Conservation (phyloP, 1,284 basidiomycete genomes). For the Lentinula novae-zelandiae region DNA sequence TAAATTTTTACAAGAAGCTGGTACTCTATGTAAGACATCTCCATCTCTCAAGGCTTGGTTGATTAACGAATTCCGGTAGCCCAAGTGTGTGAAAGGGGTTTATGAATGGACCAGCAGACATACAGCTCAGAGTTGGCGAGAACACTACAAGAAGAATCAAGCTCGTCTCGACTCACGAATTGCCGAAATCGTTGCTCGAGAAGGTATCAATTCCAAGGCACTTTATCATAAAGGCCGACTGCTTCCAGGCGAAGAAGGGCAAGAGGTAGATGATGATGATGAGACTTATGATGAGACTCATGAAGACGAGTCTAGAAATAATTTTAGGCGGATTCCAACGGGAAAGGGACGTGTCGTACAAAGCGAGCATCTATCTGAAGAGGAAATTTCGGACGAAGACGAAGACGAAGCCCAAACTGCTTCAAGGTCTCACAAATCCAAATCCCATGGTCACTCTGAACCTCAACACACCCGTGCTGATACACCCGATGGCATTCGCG, state of each 20-base stretch:
- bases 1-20: neutral
- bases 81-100: neutral
- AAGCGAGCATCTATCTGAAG: neutral
- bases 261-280: neutral
- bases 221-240: neutral
- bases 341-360: neutral
- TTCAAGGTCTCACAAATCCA: neutral
- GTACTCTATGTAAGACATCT: neutral
- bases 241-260: too few species aligned
- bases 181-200: slow-evolving; percentile 19
- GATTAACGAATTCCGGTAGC: neutral
- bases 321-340: neutral
- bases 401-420: neutral
- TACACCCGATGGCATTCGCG: neutral
- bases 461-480: neutral
- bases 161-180: slow-evolving; percentile 45
- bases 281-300: neutral
- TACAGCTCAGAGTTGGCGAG: slow-evolving; percentile 69
- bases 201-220: neutral
- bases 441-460: neutral
- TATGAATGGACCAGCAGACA: slow-evolving; percentile 53
- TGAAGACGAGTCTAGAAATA: neutral
- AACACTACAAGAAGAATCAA: slow-evolving; percentile 60
- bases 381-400: neutral
- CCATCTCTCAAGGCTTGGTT: neutral